Conservation (phyloP, 139 green algal species). For the Chlorella sp. region DNA sequence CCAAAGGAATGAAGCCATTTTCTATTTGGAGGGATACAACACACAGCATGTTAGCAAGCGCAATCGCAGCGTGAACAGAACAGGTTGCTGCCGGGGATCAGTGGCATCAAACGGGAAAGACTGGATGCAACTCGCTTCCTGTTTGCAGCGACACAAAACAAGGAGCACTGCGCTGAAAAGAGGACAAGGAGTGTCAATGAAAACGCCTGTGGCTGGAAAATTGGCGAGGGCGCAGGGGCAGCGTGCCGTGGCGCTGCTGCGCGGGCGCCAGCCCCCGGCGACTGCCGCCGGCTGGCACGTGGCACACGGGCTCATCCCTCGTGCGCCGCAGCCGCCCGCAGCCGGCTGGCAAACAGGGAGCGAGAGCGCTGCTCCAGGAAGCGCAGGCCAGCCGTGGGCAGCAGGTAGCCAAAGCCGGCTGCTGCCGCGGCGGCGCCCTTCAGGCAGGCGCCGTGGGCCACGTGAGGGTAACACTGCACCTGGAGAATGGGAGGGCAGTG, state of each 20-base stretch:
- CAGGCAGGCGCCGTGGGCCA: background rate
- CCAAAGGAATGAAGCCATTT: too few relatives aligned
- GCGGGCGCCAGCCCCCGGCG: too few relatives aligned
- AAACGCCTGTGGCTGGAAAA: background rate
- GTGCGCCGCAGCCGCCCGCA: background rate
- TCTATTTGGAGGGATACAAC: too few relatives aligned
- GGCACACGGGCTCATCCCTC: background rate
- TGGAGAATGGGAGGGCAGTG: too few relatives aligned
- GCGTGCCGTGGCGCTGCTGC: too few relatives aligned
- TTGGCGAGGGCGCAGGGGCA: too few relatives aligned
- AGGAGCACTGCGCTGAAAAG: background rate
- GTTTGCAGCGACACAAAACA: too few relatives aligned
- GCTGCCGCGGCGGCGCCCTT: background rate
- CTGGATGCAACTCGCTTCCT: background rate
- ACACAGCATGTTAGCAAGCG: too few relatives aligned
- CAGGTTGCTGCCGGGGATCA: too few relatives aligned
- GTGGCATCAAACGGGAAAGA: too few relatives aligned
- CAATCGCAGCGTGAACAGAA: too few relatives aligned
- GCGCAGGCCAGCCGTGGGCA: conserved; percentile 8
- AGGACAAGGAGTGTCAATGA: background rate
- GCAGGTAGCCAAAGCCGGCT: background rate
- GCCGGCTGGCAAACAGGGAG: background rate
- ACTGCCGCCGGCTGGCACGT: too few relatives aligned
- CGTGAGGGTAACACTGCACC: conserved; percentile 1
- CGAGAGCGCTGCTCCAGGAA: conserved; percentile 3